Evolutionary conservation across 225 moss, liverwort and hornwort genomes (phyloP), one percentile per base, ranked within the genome.

Genomic region (Straminergon stramineum): DNA sequence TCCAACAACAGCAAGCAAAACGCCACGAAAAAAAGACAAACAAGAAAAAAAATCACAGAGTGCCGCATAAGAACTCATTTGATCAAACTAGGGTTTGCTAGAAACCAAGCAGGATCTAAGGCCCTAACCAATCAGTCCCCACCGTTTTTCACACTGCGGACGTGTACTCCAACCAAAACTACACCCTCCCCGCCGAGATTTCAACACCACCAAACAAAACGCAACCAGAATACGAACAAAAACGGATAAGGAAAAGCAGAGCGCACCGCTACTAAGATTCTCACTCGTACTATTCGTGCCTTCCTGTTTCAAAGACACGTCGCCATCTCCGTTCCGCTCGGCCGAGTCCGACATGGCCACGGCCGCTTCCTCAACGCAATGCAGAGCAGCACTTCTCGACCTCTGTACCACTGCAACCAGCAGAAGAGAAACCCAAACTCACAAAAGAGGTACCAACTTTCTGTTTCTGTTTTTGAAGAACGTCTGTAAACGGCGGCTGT

Each of bases 311-410:
- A 85, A 52, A 70, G 65, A 64, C 57, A 85, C 51, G 61, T 82
- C 91, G 81, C 87, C 85, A 60, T 89, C 58, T 53, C 75, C 80
- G 58, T 71, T 91, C 76, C 87, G 71, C 82, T 85, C 89, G 65
- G 37, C 82, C 87, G 63, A 81, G 87, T 92, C 85, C 39, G 87
- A 82, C 92, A 92, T 92, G 85, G 87, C 77, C 82, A 70, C 82
- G 70, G 22, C 76, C 85, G 37, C 74, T 26, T 43, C 74, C 60
- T 66, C 39, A 37, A 58, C 79, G 57, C 70, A 82, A 39, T 28
- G 26, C 77, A 80, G 69, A 79, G 67, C 71, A 58, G 53, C 90
- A 62, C 62, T 51, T 34, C 31, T 22, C 43, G 64, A 27, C 57
- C 69, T 41, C 84, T 28, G 66, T n/a, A 53, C 37, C 13, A 58